Evolutionary conservation across 352 stramenopile species (phyloP), one percentile per base, ranked within the genome.

Genomic region (Globisporangium alternatum): DNA sequence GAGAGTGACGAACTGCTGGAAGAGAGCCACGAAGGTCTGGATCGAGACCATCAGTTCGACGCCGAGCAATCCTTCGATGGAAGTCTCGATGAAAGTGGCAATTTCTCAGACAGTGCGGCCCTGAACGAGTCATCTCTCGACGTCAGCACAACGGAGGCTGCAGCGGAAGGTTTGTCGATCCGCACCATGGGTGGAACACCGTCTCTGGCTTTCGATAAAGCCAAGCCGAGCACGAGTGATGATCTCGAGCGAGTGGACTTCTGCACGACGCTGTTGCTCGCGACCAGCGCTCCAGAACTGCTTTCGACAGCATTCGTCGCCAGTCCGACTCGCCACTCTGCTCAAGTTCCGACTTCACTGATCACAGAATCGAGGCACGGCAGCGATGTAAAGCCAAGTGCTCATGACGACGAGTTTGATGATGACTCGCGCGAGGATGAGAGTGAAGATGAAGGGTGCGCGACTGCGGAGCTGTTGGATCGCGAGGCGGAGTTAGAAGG

Each of bases 21-120:
- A 43, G 56, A 51, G 1, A 56, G 51, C 15, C 51, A 41, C 9
- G 51, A 56, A 22, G 28, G 28, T 41, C 7, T 56, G 51, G 51
- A 56, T 30, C 31, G 17, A 37, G 43, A 55, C 13, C 37, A 63
- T 10, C 22, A 63, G 12, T 63, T 63, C 3, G 43, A 55, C 30
- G 43, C 39, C 19, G 45, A 55, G 56, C 41, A 63, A 41, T 55
- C 28, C n/a, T 54, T 43, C 30, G 41, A 55, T 19, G 56, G 41
- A 31, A 44, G 25, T 31, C 31, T 63, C 2, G 56, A 44, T 19
- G 41, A 63, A 21, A 63, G 43, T 30, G 43, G 9, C 9, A 13
- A 43, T 43, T 8, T 44, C 22, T 63, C 43, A 1, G 21, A 63
- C 22, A 60, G 54, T 33, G 54, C 13, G 5, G 21, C 13, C 13